These are phyloP conservation scores for Xylaria venustula DNA, from an alignment of 495 filamentous ascomycete species.

Conservation along the genomic window DNA sequence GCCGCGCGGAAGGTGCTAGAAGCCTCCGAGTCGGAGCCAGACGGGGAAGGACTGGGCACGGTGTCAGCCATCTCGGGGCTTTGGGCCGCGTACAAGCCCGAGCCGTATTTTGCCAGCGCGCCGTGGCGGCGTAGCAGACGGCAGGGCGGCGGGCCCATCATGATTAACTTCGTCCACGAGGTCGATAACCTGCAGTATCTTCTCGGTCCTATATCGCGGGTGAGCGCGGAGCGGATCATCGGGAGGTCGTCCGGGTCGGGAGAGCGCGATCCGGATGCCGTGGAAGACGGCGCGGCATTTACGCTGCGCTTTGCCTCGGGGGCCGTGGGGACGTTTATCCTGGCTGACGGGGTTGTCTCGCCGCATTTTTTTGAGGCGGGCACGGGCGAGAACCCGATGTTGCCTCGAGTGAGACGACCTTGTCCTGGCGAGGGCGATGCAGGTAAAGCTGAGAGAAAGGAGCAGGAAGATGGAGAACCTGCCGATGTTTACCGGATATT, in stretches of 20 bases:
- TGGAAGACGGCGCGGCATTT: constrained; percentile 58
- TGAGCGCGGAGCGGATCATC: constrained; percentile 51
- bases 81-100: constrained; percentile 55
- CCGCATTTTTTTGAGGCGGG: constrained; percentile 57
- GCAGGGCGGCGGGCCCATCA: constrained; percentile 49
- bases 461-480: constrained; percentile 15
- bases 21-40: not conserved
- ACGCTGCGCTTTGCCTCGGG: constrained; percentile 56
- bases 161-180: constrained; percentile 62
- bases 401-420: constrained; percentile 35
- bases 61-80: constrained; percentile 53
- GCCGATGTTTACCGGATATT: constrained; percentile 58
- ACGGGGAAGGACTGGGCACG: constrained; percentile 24
- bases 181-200: constrained; percentile 59
- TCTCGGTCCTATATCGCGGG: constrained; percentile 51
- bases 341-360: constrained; percentile 51
- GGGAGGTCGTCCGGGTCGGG: not conserved
- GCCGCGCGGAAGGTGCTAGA: constrained; percentile 47
- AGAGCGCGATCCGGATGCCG: constrained; percentile 45
- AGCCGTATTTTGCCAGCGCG: constrained; percentile 48
- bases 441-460: not conserved
- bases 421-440: not conserved
- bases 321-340: constrained; percentile 57
- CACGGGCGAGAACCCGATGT: constrained; percentile 58
- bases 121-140: constrained; percentile 44